Percentiles rank a stretch among this genome's conserved stretches.
Evolutionary conservation across 2,329 filamentous ascomycete species (phyloP).

Genomic region (Trichophyton rubrum): DNA sequence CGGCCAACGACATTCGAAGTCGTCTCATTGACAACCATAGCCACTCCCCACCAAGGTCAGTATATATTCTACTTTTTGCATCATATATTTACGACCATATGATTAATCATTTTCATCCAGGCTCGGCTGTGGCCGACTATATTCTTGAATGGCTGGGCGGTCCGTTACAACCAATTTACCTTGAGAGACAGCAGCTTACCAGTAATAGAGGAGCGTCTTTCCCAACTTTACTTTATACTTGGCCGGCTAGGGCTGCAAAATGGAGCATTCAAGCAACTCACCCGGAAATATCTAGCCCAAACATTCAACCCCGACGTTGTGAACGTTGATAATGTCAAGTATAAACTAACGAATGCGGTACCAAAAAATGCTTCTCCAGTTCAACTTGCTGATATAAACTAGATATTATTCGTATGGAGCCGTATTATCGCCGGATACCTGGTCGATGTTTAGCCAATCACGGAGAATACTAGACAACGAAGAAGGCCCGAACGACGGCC

Average conservation of each 20-base stretch:
- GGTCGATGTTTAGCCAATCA: constrained; percentile 45
- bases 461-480: constrained; percentile 41
- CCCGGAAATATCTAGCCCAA: constrained; percentile 44
- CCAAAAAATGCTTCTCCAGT: background rate
- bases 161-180: constrained; percentile 18
- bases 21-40: constrained; percentile 52
- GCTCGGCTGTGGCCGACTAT: constrained; percentile 51
- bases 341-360: constrained; percentile 7
- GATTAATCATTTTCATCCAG: constrained; percentile 17
- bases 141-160: constrained; percentile 46
- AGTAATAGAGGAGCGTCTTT: constrained; percentile 34
- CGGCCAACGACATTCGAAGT: constrained; percentile 59
- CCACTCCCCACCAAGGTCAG: constrained; percentile 46
- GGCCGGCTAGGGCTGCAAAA: constrained; percentile 45
- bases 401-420: constrained; percentile 54
- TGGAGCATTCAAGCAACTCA: constrained; percentile 50
- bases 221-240: constrained; percentile 44
- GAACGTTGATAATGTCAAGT: constrained; percentile 41
- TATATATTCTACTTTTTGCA: constrained; percentile 4
- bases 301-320: constrained; percentile 49
- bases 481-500: constrained; percentile 51
- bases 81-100: background rate
- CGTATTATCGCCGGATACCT: constrained; percentile 41
- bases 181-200: background rate
- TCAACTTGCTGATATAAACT: constrained; percentile 7